Evolutionary conservation across 176 grass and related monocot species (phyloP).

Genomic region (Rhynchospora tenuis): DNA sequence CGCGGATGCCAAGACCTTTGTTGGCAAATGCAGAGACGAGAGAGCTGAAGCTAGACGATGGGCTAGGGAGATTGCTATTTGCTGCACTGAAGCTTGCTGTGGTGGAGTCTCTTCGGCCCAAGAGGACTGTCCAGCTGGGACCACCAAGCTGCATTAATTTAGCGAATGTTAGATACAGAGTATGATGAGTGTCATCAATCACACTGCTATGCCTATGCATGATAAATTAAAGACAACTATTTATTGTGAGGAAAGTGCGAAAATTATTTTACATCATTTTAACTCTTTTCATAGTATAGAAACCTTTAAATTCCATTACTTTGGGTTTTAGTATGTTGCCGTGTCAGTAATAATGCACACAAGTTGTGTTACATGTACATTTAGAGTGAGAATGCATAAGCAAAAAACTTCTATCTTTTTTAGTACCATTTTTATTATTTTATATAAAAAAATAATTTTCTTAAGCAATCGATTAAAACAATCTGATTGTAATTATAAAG

Average conservation of each 20-base stretch:
- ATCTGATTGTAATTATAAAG: not conserved
- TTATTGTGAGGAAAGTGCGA: not conserved
- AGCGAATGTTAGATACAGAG: not conserved
- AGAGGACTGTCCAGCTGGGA: conserved; percentile 53
- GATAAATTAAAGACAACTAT: not conserved
- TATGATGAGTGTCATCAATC: not conserved
- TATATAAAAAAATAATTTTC: not conserved
- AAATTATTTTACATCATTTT: not conserved
- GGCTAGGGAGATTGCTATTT: conserved; percentile 60
- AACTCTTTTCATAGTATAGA: not conserved
- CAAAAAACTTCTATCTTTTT: not conserved
- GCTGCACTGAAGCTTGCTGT: conserved; percentile 62
- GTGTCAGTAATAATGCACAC: not conserved
- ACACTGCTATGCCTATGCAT: not conserved
- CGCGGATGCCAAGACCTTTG: conserved; percentile 52
- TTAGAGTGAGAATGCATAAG: not conserved
- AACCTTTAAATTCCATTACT: not conserved
- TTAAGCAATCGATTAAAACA: not conserved
- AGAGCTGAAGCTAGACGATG: conserved; percentile 31
- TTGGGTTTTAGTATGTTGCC: not conserved
- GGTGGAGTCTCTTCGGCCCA: conserved; percentile 54
- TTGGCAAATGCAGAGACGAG: conserved; percentile 48
- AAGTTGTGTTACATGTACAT: not conserved
- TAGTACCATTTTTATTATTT: not conserved
- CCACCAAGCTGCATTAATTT: conserved; percentile 50